Conservation (phyloP, 305 asterid species). For the Vinca major region DNA sequence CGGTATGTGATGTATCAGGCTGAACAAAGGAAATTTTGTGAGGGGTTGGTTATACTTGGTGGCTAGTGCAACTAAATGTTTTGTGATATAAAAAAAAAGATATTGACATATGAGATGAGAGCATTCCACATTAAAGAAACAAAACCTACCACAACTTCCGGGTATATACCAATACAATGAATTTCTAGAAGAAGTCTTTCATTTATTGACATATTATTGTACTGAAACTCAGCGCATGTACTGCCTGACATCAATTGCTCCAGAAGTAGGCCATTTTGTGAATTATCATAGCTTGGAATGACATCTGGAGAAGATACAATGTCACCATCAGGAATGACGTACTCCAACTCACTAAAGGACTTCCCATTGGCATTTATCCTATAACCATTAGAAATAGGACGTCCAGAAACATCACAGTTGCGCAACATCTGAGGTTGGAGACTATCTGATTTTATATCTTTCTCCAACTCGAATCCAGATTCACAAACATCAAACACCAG, state of each 20-base stretch:
- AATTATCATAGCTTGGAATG: conserved; percentile 33
- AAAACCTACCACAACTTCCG: conserved; percentile 62
- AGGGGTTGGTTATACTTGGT: conserved; percentile 12
- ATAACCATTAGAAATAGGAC: conserved; percentile 44
- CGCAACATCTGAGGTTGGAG: conserved; percentile 34
- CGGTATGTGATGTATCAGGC: conserved; percentile 48
- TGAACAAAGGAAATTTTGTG: conserved; percentile 20
- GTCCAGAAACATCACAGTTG: conserved; percentile 36
- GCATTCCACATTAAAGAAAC: conserved; percentile 5
- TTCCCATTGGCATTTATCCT: conserved; percentile 35
- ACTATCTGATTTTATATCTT: conserved; percentile 36
- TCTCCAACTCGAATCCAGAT: conserved; percentile 47
- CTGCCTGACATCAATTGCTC: conserved; percentile 37
- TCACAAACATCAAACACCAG: conserved; percentile 35
- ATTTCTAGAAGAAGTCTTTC: conserved; percentile 72
- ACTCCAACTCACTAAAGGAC: conserved; percentile 39
- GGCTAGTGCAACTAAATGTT: neutral
- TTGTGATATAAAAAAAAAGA: neutral
- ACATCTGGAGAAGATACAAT: conserved; percentile 28
- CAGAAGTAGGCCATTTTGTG: conserved; percentile 37
- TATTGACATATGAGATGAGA: neutral
- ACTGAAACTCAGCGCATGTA: conserved; percentile 52
- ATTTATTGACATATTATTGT: conserved; percentile 51
- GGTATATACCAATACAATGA: conserved; percentile 74
- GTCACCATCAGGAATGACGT: conserved; percentile 24